Evolutionary conservation across 2,329 filamentous ascomycete genomes (phyloP).

Genomic region (Chaetomiaceae sp.): DNA sequence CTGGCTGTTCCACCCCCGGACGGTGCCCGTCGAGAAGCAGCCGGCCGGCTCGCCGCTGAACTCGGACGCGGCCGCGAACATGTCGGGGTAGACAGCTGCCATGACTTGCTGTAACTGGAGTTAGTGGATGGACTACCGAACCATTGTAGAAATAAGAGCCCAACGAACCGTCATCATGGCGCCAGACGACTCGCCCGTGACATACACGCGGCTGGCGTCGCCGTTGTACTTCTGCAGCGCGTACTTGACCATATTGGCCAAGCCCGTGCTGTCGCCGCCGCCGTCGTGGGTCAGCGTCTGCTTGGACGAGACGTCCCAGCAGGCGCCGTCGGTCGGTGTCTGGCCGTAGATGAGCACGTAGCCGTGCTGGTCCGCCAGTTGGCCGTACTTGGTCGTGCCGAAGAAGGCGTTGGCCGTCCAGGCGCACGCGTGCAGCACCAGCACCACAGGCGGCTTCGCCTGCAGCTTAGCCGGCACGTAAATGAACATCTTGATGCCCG

Average conservation of each 20-base stretch:
- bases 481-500: no score
- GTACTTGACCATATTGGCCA: conserved; percentile 49
- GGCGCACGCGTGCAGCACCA: no score
- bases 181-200: conserved; percentile 45
- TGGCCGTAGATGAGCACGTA: no score
- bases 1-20: conserved; percentile 44
- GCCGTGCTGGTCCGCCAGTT: no score
- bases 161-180: conserved; percentile 58
- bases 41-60: conserved; percentile 40
- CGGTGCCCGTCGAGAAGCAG: conserved; percentile 40
- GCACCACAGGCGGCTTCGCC: no score
- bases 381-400: no score
- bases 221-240: conserved; percentile 40
- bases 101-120: no score
- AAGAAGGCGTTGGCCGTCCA: no score
- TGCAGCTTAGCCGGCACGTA: no score
- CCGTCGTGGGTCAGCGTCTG: conserved; percentile 43
- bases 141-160: no score
- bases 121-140: no score
- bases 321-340: no score
- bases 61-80: conserved; percentile 44
- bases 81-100: conserved; percentile 44
- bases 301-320: conserved; percentile 53
- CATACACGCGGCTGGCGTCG: conserved; percentile 43
- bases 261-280: conserved; percentile 45